Conservation (phyloP, 2,329 filamentous ascomycete genomes). For the Cladophialophora immunda region DNA sequence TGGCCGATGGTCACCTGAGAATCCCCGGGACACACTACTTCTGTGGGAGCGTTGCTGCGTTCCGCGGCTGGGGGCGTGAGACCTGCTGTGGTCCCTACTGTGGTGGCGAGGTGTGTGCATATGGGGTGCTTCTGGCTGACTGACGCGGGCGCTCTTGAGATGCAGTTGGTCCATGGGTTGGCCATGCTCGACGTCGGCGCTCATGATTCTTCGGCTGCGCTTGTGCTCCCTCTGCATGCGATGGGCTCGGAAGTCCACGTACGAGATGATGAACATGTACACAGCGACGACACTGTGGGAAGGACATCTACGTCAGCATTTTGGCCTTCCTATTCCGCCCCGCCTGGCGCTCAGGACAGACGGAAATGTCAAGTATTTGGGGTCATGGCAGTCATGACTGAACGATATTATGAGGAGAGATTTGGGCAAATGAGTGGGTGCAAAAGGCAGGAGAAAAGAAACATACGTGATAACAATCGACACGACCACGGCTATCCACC, state of each 20-base stretch:
- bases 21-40: too few relatives aligned
- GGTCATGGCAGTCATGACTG: too few relatives aligned
- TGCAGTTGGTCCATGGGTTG: neutral
- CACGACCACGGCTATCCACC: slow-evolving; percentile 8
- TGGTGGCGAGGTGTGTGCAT: neutral
- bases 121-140: neutral
- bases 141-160: neutral
- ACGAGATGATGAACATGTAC: slow-evolving; percentile 12
- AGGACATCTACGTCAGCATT: slow-evolving; percentile 5
- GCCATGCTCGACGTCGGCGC: slow-evolving; percentile 2
- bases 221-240: slow-evolving; percentile 6
- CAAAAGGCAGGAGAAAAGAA: neutral
- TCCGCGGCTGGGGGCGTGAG: too few relatives aligned
- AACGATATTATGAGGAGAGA: too few relatives aligned
- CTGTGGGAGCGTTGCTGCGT: too few relatives aligned
- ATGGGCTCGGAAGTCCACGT: slow-evolving; percentile 6
- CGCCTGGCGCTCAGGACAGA: neutral
- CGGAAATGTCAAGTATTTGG: too few relatives aligned
- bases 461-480: slow-evolving; percentile 18
- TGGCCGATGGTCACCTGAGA: neutral
- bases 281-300: slow-evolving; percentile 3
- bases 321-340: neutral
- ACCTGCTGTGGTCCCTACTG: too few relatives aligned
- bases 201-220: neutral
- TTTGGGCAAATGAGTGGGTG: neutral